phyloP scores from a whole-genome alignment of 2,329 filamentous ascomycete genomes.

The Fusarium camptoceras region DNA sequence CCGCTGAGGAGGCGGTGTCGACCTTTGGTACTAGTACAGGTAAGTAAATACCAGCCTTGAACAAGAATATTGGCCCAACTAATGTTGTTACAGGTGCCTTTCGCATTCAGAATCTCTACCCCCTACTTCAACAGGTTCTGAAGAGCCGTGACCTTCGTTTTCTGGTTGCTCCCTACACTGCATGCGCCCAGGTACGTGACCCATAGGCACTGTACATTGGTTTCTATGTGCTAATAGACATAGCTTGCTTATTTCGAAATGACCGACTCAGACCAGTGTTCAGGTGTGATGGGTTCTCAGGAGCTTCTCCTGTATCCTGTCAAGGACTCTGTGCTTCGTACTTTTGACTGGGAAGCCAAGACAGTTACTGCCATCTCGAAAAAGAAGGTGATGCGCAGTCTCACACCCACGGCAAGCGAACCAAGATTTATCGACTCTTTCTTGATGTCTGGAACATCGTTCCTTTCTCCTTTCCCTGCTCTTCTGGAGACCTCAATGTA shows the following conservation, averaged over 20 bases:
- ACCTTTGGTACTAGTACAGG: constrained; percentile 85
- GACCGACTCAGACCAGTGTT: constrained; percentile 73
- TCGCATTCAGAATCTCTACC: constrained; percentile 77
- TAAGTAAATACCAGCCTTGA: constrained; percentile 53
- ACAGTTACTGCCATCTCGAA: constrained; percentile 73
- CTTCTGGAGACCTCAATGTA: constrained; percentile 71
- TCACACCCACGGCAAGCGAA: constrained; percentile 72
- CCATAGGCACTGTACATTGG: not conserved
- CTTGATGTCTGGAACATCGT: constrained; percentile 84
- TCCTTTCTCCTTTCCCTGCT: constrained; percentile 82
- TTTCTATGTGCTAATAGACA: constrained; percentile 26
- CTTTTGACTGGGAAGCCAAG: constrained; percentile 75
- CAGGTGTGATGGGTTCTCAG: constrained; percentile 84
- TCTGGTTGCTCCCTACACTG: constrained; percentile 87
- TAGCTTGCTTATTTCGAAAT: constrained; percentile 84
- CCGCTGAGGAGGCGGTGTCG: constrained; percentile 82
- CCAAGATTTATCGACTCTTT: constrained; percentile 85
- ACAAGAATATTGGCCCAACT: constrained; percentile 44
- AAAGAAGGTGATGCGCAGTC: constrained; percentile 74
- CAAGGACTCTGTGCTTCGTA: constrained; percentile 76
- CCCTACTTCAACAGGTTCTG: constrained; percentile 80
- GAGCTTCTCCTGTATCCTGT: constrained; percentile 89
- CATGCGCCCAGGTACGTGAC: constrained; percentile 79
- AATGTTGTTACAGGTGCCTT: constrained; percentile 69
- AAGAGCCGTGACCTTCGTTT: constrained; percentile 77